phyloP scores from a whole-genome alignment of 306 rosid genomes.

The Fragaria nilgerrensis region DNA sequence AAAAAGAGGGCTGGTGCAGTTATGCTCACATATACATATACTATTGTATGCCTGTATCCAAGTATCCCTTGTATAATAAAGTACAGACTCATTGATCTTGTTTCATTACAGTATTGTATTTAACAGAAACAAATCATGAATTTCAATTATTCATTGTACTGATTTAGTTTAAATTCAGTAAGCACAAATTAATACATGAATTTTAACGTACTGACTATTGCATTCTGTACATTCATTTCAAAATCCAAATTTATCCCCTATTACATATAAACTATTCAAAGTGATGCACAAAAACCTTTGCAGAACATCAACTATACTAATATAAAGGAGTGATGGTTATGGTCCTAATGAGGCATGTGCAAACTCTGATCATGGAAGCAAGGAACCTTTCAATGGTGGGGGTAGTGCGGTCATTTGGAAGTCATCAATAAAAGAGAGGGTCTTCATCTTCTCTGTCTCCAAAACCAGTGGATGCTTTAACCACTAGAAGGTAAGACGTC shows the following conservation, averaged over 20 bases:
- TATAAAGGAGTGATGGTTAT: background rate
- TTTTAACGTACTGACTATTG: too few relatives aligned
- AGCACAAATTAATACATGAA: background rate
- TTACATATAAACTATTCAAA: background rate
- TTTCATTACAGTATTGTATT: background rate
- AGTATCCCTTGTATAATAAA: background rate
- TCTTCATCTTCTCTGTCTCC: conserved; percentile 27
- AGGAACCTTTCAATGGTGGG: conserved; percentile 2
- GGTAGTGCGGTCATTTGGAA: background rate
- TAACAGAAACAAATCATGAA: background rate
- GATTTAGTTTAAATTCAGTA: background rate
- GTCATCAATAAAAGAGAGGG: background rate
- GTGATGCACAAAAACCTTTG: background rate
- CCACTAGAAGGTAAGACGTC: conserved; percentile 25
- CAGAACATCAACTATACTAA: background rate
- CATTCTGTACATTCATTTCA: background rate
- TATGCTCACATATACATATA: too few relatives aligned
- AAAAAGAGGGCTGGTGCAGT: too few relatives aligned
- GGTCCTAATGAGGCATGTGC: background rate
- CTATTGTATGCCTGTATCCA: too few relatives aligned
- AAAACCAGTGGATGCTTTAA: conserved; percentile 6
- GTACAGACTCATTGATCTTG: background rate
- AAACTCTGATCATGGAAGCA: background rate
- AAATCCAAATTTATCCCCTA: background rate
- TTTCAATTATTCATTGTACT: background rate